Base-by-base conservation (phyloP, 305 asterid genomes). In the Petunia hybrid region DNA sequence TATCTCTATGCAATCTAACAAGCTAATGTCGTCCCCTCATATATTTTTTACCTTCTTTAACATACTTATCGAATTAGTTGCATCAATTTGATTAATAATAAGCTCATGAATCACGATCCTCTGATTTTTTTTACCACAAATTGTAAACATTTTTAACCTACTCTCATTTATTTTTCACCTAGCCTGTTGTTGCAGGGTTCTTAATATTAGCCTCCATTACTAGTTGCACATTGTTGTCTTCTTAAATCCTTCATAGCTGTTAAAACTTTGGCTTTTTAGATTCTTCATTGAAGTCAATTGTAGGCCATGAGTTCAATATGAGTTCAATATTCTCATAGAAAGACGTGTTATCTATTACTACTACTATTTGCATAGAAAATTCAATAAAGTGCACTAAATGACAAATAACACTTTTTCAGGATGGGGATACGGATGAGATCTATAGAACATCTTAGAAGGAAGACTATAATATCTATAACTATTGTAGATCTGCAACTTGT, bases 351-450 rank as follows among this genome's bases (percentile, higher is more conserved):
- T 45, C 51, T 69, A 35, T 38, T 62, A 69, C 66, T 6, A 40
- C 31, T 22, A 22, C 31, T 22, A 22, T 22, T 22, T 22, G 31
- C 31, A 22, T 22, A 22, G 31, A 22, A 22, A 22, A 22, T 22
- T 22, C 31, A 12, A 12, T 60, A 48, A 6, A 4, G 51, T 60
- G 80, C 83, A 84, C 86, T 79, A 85, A 79, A 83, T 68, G 90
- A 89, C 92, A 88, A 89, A 83, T 13, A 71, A 82, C 42, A 84
- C 90, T 85, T 89, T 87, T 85, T 76, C 56, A 74, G 73, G 64
- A 67, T 71, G 12, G 78, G 78, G 87, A 82, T 87, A 57, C 82
- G 87, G 83, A 80, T 83, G 83, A 73, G 63, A 82, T 82, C 84
- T 87, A 78, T 78, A 46, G 57, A 81, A 84, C 82, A 89, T 90